A percentile compares a stretch with the other conserved stretches of the same genome.
These are phyloP conservation scores for Epicoccum sorghinum DNA, from an alignment of 2,329 filamentous ascomycete genomes.

Conservation along the genomic window DNA sequence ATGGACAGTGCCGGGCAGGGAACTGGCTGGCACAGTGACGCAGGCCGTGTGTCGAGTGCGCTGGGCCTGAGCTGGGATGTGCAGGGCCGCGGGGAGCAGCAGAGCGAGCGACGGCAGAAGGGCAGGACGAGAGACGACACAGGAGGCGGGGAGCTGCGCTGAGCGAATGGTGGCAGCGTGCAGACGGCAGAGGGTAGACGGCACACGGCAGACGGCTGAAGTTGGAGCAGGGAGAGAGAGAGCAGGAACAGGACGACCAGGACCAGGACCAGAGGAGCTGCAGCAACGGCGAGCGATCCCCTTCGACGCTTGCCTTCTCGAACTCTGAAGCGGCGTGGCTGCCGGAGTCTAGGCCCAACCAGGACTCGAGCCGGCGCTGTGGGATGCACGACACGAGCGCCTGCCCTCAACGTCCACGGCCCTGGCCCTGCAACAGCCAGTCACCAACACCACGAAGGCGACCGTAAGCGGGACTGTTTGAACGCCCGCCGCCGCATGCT, in stretches of 20 bases:
- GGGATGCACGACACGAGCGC: neutral
- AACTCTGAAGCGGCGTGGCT: constrained; percentile 21
- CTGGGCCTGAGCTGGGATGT: neutral
- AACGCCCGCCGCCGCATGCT: too few species aligned
- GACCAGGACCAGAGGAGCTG: too few species aligned
- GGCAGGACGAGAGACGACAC: constrained; percentile 9
- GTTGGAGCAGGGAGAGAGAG: too few species aligned
- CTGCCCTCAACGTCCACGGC: too few species aligned
- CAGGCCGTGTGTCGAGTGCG: constrained; percentile 24
- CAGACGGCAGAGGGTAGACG: neutral
- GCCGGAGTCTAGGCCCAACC: constrained; percentile 22
- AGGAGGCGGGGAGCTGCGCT: constrained; percentile 12
- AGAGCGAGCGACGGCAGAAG: neutral
- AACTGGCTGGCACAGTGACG: constrained; percentile 31
- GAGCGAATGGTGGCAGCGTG: constrained; percentile 9
- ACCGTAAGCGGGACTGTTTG: too few species aligned
- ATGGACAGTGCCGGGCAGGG: constrained; percentile 20
- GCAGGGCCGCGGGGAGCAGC: constrained; percentile 3
- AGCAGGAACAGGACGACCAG: too few species aligned
- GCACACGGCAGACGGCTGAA: too few species aligned
- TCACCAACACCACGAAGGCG: neutral
- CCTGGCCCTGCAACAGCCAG: neutral
- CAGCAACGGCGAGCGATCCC: constrained; percentile 12
- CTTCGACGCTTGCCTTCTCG: constrained; percentile 25
- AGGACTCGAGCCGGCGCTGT: constrained; percentile 20